phyloP scores from a whole-genome alignment of 1,139 yeast species.

The Yamadazyma dushanensis region DNA sequence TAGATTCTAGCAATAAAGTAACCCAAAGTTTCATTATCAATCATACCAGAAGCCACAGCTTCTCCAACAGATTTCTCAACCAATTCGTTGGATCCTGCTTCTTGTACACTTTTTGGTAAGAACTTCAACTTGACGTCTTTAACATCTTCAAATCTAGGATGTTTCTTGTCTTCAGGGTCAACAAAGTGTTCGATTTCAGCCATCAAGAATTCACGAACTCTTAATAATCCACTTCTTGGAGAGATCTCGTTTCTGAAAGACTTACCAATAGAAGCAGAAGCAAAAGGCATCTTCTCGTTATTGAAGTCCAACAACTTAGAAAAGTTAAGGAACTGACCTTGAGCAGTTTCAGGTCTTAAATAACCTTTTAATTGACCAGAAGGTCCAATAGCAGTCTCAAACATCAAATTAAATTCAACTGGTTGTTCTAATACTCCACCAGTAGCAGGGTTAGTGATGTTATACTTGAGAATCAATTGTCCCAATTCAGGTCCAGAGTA shows the following conservation, averaged over 20 bases:
- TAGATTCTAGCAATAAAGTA: constrained; percentile 94
- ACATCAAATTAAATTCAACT: constrained; percentile 95
- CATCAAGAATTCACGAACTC: constrained; percentile 98
- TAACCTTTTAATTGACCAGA: constrained; percentile 95
- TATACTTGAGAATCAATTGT: constrained; percentile 74
- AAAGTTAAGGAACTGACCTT: constrained; percentile 97
- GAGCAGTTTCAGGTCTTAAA: constrained; percentile 98
- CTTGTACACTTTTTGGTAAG: constrained; percentile 84
- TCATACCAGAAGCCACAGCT: constrained; percentile 84
- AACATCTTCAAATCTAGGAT: constrained; percentile 76
- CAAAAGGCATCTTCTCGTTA: constrained; percentile 97
- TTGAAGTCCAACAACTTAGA: constrained; percentile 90
- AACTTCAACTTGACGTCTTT: constrained; percentile 71
- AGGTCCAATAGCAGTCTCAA: constrained; percentile 98
- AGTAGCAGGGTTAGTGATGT: constrained; percentile 89
- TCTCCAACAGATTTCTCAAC: constrained; percentile 74
- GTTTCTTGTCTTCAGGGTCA: constrained; percentile 85
- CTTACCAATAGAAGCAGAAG: constrained; percentile 97
- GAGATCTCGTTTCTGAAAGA: constrained; percentile 98
- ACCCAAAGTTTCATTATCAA: constrained; percentile 96
- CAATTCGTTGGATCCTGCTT: constrained; percentile 75
- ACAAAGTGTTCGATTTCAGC: constrained; percentile 99
- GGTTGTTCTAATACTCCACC: constrained; percentile 88
- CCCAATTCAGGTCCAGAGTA: constrained; percentile 92
- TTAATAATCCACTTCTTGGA: constrained; percentile 94